phyloP scores from a whole-genome alignment of 2,329 filamentous ascomycete species.

The Sclerotinia minor region DNA sequence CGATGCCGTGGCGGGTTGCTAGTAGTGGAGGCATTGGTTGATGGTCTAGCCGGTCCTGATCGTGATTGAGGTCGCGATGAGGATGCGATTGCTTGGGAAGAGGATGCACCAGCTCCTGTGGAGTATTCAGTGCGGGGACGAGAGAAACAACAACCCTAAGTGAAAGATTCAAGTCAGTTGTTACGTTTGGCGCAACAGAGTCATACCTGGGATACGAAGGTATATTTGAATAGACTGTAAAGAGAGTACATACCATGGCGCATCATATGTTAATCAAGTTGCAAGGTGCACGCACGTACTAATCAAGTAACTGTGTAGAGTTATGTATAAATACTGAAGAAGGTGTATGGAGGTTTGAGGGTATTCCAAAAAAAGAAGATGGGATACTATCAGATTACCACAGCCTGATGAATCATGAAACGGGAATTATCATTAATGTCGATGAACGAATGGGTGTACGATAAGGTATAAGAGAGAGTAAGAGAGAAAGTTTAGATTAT shows the following conservation, averaged over 20 bases:
- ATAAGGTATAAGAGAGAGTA: not conserved
- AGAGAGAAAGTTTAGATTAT: slow-evolving; percentile 4
- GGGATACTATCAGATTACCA: not conserved
- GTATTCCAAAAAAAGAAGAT: slow-evolving; percentile 12
- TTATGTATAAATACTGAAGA: not conserved
- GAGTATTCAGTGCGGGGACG: slow-evolving; percentile 56
- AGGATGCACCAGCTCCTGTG: slow-evolving; percentile 43
- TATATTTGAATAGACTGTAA: not conserved
- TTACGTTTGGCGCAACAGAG: not conserved
- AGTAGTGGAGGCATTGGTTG: slow-evolving; percentile 32
- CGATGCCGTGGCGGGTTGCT: slow-evolving; percentile 23
- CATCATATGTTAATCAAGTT: slow-evolving; percentile 12
- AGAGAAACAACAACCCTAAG: slow-evolving; percentile 61
- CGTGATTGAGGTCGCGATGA: slow-evolving; percentile 32
- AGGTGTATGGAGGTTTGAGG: slow-evolving; percentile 7
- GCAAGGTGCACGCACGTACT: slow-evolving; percentile 22
- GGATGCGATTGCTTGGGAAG: slow-evolving; percentile 53
- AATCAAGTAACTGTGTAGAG: slow-evolving; percentile 7
- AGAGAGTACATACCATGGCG: slow-evolving; percentile 24
- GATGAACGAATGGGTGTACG: slow-evolving; percentile 1
- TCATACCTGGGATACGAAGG: not conserved
- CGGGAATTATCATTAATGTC: not conserved
- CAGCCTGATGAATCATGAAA: not conserved
- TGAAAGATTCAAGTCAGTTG: slow-evolving; percentile 34
- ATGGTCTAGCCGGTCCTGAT: slow-evolving; percentile 31